Evolutionary conservation across 768 basidiomycete species (phyloP), one percentile per base, ranked within the genome.

Genomic region (Lactifluus hygrophoroides): DNA sequence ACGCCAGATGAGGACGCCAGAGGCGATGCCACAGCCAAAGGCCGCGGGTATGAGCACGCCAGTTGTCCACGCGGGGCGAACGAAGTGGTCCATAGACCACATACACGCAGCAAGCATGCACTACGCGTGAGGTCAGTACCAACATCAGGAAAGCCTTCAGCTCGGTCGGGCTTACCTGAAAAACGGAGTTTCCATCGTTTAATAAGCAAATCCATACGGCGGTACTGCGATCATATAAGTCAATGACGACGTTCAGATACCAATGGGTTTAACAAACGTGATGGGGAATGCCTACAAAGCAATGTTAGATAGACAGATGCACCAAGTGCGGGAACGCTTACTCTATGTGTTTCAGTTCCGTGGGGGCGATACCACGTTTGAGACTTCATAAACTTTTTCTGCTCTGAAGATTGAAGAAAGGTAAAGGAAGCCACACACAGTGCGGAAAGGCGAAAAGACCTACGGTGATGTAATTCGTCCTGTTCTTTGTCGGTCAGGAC

Each of bases 351-450:
- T 58, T 83, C 84, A 13, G 88, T 90, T 19, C 87, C 88, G 69
- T 94, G 90, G 7, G 90, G 81, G 51, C 86, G 74, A 71, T 92
- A 94, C 90, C 90, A 94, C 1, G 89, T 90, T 71, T 90, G 83
- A 42, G 79, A 80, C 61, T 82, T 75, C 64, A 80, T 77, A 59
- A 88, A 87, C 68, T 84, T 80, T 49, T 75, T 71, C 74, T 89
- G 87, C 61, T 86, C 86, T 87, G 45, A 35, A 16, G n/a, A 52
- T 32, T 16, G 30, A 56, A 40, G 27, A 58, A 55, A 51, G 27
- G 28, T 38, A 25, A 57, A 35, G 28, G 38, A 61, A 38, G 58
- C 44, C 30, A 27, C n/a, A n/a, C 32, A 32, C 37, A 60, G 10
- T 13, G 43, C 37, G 10, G n/a, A 23, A 21, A 21, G 21, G n/a